phyloP scores from a whole-genome alignment of 495 filamentous ascomycete species.

The Lentithecium fluviatile region DNA sequence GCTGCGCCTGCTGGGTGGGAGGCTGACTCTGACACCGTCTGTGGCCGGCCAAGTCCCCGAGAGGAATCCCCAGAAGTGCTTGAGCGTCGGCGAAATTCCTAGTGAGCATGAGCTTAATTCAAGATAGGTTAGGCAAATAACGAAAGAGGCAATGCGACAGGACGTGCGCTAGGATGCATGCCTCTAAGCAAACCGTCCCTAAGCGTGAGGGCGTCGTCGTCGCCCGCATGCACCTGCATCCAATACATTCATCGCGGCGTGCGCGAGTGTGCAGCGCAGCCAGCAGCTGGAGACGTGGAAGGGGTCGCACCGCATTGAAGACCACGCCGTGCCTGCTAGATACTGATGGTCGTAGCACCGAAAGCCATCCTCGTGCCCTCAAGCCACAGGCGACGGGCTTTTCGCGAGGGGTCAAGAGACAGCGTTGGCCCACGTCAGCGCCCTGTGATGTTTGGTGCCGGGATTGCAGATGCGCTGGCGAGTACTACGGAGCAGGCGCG shows the following conservation, averaged over 20 bases:
- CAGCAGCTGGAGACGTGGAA: no score
- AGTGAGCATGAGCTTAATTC: slow-evolving; percentile 4
- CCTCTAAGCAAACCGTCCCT: not conserved
- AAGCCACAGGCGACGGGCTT: no score
- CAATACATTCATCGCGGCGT: not conserved
- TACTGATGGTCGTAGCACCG: no score
- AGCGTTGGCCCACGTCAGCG: slow-evolving; percentile 3
- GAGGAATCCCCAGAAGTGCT: slow-evolving; percentile 7
- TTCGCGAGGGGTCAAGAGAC: no score
- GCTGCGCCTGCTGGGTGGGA: slow-evolving; percentile 7
- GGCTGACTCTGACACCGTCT: slow-evolving; percentile 22
- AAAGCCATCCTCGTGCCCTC: no score
- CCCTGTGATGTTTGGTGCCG: slow-evolving; percentile 3
- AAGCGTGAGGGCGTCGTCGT: not conserved
- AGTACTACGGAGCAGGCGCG: not conserved
- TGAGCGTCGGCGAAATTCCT: not conserved
- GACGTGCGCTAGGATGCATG: not conserved
- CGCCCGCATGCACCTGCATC: not conserved
- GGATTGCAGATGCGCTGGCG: not conserved
- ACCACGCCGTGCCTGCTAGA: no score
- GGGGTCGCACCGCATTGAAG: no score
- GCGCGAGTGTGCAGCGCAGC: no score
- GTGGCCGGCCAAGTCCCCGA: slow-evolving; percentile 28
- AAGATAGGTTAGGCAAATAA: not conserved
- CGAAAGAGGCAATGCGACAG: not conserved